A percentile compares a stretch with the other conserved stretches of the same genome.
These are phyloP conservation scores for Ophiostoma piceae DNA, from an alignment of 2,329 filamentous ascomycete genomes.

Conservation along the genomic window DNA sequence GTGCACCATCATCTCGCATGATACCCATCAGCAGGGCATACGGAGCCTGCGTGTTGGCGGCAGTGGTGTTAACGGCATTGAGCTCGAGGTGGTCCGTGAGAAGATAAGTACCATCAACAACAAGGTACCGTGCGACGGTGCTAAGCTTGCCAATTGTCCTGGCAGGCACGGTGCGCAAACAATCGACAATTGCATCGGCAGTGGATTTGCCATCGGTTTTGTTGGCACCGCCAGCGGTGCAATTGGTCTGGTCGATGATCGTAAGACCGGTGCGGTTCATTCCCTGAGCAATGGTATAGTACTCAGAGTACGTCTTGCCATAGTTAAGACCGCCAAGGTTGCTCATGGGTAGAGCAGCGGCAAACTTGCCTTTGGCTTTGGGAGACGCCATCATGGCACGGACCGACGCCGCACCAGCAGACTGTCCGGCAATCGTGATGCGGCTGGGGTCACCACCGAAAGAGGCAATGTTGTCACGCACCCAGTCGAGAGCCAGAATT, in stretches of 20 bases:
- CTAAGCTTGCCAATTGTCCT: constrained; percentile 37
- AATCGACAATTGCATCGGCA: constrained; percentile 38
- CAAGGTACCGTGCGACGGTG: constrained; percentile 47
- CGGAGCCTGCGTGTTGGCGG: constrained; percentile 44
- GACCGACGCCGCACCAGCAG: constrained; percentile 49
- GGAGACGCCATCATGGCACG: constrained; percentile 47
- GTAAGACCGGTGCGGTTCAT: constrained; percentile 45
- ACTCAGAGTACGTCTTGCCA: constrained; percentile 53
- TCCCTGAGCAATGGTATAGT: constrained; percentile 51
- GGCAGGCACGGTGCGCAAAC: constrained; percentile 46
- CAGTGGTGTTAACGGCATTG: constrained; percentile 32
- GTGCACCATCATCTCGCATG: constrained; percentile 50
- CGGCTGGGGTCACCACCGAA: constrained; percentile 54
- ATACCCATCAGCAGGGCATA: constrained; percentile 53
- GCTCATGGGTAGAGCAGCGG: constrained; percentile 42
- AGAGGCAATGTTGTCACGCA: constrained; percentile 46
- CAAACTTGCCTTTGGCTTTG: constrained; percentile 44
- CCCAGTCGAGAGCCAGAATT: constrained; percentile 47
- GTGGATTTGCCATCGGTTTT: constrained; percentile 33
- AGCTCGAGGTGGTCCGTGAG: constrained; percentile 44
- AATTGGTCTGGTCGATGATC: constrained; percentile 49
- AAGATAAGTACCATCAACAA: constrained; percentile 55
- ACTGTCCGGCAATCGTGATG: constrained; percentile 52
- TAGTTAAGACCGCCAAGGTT: constrained; percentile 45
- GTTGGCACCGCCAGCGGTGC: constrained; percentile 36